Conservation (phyloP, 768 basidiomycete species). For the Trametes coccinea region DNA sequence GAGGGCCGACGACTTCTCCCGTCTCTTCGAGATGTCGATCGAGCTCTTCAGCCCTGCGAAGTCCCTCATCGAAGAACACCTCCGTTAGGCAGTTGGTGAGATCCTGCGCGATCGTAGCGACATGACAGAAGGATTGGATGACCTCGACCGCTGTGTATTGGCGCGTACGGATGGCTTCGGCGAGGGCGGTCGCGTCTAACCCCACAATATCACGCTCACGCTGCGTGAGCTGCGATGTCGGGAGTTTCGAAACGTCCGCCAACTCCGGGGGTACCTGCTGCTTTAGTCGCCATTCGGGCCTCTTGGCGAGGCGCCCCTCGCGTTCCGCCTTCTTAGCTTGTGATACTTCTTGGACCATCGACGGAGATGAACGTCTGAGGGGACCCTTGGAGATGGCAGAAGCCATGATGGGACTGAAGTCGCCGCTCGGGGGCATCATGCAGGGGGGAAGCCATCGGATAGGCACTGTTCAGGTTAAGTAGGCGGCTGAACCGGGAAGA, state of each 20-base stretch:
- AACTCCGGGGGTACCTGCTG: slow-evolving; percentile 19
- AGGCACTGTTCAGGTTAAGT: slow-evolving; percentile 14
- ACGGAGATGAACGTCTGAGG: background rate
- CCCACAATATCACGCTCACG: slow-evolving; percentile 36
- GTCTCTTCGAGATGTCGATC: slow-evolving; percentile 66
- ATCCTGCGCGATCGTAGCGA: slow-evolving; percentile 52
- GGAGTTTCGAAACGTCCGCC: slow-evolving; percentile 32
- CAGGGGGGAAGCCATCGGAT: background rate
- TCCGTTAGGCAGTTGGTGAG: slow-evolving; percentile 82
- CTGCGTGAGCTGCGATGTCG: slow-evolving; percentile 31
- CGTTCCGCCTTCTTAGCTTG: slow-evolving; percentile 30
- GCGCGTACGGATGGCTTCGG: slow-evolving; percentile 28
- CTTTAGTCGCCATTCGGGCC: slow-evolving; percentile 32
- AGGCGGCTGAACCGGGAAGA: slow-evolving; percentile 12
- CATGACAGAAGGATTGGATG: slow-evolving; percentile 38
- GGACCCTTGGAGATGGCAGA: slow-evolving; percentile 6
- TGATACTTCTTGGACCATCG: slow-evolving; percentile 21
- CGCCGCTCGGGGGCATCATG: slow-evolving; percentile 22
- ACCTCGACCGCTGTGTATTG: slow-evolving; percentile 38
- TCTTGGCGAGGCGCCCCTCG: slow-evolving; percentile 27
- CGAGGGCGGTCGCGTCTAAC: slow-evolving; percentile 38
- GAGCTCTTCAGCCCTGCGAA: slow-evolving; percentile 57
- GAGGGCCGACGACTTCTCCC: slow-evolving; percentile 59
- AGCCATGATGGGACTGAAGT: slow-evolving; percentile 15
- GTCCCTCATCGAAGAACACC: slow-evolving; percentile 73